Conservation (phyloP, 371 early-diverging fungal genomes). For the Nematocida sp. region DNA sequence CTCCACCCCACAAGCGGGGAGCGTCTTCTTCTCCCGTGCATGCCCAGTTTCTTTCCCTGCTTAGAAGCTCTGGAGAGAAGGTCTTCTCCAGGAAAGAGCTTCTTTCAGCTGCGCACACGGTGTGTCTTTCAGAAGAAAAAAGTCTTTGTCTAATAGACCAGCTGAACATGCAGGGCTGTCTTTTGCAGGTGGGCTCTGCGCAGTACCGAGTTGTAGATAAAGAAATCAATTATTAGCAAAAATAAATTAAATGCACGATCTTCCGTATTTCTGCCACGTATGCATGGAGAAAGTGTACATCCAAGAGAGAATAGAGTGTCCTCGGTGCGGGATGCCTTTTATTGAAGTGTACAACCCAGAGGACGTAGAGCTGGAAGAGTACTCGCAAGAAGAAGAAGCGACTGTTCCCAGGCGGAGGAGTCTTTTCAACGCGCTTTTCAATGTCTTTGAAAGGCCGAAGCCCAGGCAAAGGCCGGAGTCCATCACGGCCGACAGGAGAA, state of each 20-base stretch:
- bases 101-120: neutral
- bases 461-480: neutral
- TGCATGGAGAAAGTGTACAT: slow-evolving; percentile 31
- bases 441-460: neutral
- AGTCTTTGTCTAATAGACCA: neutral
- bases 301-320: slow-evolving; percentile 33
- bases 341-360: slow-evolving; percentile 30
- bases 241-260: slow-evolving; percentile 37
- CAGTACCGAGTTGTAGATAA: neutral
- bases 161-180: neutral
- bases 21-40: no score
- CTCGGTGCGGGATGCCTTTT: slow-evolving; percentile 20
- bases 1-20: neutral
- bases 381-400: neutral
- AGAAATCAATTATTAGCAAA: neutral
- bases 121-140: neutral
- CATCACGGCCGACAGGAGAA: slow-evolving; percentile 39
- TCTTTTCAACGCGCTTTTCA: neutral
- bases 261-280: slow-evolving; percentile 51
- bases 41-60: neutral
- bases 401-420: neutral
- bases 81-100: neutral
- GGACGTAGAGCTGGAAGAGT: neutral
- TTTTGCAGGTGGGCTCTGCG: neutral
- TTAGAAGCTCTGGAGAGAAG: neutral